Base-by-base conservation (phyloP, 805 yeast species). In the Schizosaccharomyces cryophilus region DNA sequence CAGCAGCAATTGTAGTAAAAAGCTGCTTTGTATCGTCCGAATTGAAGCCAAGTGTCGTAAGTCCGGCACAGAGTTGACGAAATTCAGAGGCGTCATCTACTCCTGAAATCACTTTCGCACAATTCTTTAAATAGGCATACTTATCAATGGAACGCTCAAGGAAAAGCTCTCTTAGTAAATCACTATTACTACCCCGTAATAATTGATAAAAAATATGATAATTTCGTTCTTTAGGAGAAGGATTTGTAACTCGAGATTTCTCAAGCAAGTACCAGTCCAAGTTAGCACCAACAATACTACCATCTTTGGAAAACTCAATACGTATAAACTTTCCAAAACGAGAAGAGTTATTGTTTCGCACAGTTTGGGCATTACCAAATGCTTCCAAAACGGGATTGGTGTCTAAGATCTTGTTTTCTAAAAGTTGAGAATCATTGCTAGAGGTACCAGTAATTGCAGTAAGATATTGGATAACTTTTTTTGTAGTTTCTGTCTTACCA, bases 401-500 rank as follows among this genome's bases (percentile, higher is more conserved):
- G 68, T 87, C 88, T 42, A 93, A 71, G 61, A 93, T 90, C 69
- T 86, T 88, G 64, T 79, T 77, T 70, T 93, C 97, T 66, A 93
- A 84, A 17, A 19, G 30, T 51, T 29, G 35, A 24, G 56, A 51
- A 51, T 21, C 56, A 13, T 17, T 24, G 15, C 9, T 51, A 17
- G 56, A 29, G 5, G 62, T 67, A 48, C 64, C 64, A 67, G 61
- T 71, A 66, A 9, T 78, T 1, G 94, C 80, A 0, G 96, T 87
- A 62, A 93, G 76, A 70, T 88, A 93, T 70, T 88, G 96, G 63
- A 93, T 84, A 62, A 93, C 88, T 69, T 85, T 88, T 71, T 93
- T 93, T 4, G 99, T 93, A 66, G 87, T 93, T 72, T 93, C 98
- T 0, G 99, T 93, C 69, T 93, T 93, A 61, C 99, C 99, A 0